Conservation (phyloP, 2,329 filamentous ascomycete species). For the Aureobasidium pullulans region DNA sequence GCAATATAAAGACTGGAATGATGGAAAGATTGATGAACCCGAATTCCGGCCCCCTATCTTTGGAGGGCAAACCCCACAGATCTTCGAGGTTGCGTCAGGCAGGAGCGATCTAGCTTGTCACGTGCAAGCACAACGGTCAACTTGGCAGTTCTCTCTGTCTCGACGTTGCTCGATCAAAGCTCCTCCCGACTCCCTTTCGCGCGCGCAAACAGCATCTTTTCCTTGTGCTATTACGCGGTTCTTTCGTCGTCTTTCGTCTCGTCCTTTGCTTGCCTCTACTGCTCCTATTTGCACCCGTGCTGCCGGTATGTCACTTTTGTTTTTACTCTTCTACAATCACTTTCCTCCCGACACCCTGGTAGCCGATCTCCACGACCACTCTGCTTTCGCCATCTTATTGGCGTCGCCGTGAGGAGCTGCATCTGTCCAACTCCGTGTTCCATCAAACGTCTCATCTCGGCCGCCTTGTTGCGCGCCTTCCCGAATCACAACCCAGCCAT, state of each 20-base stretch:
- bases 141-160: slow-evolving; percentile 10
- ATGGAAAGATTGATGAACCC: slow-evolving; percentile 7
- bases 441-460: not conserved
- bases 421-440: not conserved
- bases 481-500: not conserved
- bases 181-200: slow-evolving; percentile 11
- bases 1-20: slow-evolving; percentile 13
- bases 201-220: slow-evolving; percentile 14
- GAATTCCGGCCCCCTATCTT: slow-evolving; percentile 7
- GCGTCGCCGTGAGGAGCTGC: slow-evolving; percentile 6
- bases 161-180: slow-evolving; percentile 12
- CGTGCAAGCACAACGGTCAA: not conserved
- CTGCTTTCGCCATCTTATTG: slow-evolving; percentile 7
- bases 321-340: slow-evolving; percentile 3
- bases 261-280: slow-evolving; percentile 12
- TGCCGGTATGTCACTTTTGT: slow-evolving; percentile 7
- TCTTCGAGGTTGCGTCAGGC: slow-evolving; percentile 10
- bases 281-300: slow-evolving; percentile 9
- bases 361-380: slow-evolving; percentile 9
- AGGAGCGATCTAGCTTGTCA: slow-evolving; percentile 2
- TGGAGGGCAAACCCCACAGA: not conserved
- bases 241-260: slow-evolving; percentile 13
- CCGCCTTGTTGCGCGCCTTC: not conserved
- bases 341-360: slow-evolving; percentile 10
- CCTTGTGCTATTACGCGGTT: slow-evolving; percentile 14